A percentile compares a stretch with the other conserved stretches of the same genome.
phyloP scores from a whole-genome alignment of 1,284 basidiomycete species.

The Sporisorium iseilematis-ciliati region DNA sequence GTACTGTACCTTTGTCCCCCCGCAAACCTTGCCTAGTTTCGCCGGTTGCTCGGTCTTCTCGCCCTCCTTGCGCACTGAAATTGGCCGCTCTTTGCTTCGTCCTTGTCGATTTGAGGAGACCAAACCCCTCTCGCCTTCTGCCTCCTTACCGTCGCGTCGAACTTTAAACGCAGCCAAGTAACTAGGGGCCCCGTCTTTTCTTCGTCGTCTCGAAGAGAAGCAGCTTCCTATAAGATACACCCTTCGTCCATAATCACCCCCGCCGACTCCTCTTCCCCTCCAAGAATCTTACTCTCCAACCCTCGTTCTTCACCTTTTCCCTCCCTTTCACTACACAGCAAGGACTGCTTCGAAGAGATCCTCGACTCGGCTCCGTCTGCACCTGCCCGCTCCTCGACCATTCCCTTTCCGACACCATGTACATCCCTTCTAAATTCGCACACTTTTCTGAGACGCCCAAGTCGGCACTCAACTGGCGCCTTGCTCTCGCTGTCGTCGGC shows the following conservation, averaged over 20 bases:
- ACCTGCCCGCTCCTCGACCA: background rate
- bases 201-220: background rate
- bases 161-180: background rate
- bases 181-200: slow-evolving; percentile 1
- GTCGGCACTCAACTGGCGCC: slow-evolving; percentile 51
- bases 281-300: background rate
- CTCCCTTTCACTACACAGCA: background rate
- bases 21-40: slow-evolving; percentile 1
- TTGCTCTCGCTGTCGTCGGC: slow-evolving; percentile 35
- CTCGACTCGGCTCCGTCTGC: slow-evolving; percentile 25
- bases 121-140: too few relatives aligned
- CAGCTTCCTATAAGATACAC: background rate
- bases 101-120: background rate
- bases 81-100: background rate
- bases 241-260: background rate
- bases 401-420: slow-evolving; percentile 17
- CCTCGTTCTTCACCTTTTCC: too few relatives aligned
- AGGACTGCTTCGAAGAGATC: too few relatives aligned
- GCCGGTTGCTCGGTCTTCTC: background rate
- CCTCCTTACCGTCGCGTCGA: too few relatives aligned
- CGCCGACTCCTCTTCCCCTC: background rate
- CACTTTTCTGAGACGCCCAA: slow-evolving; percentile 50
- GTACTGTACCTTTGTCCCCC: background rate
- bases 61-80: background rate
- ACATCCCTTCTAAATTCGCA: slow-evolving; percentile 45